Evolutionary conservation across 495 filamentous ascomycete species (phyloP).

Genomic region (Pseudevernia furfuracea): DNA sequence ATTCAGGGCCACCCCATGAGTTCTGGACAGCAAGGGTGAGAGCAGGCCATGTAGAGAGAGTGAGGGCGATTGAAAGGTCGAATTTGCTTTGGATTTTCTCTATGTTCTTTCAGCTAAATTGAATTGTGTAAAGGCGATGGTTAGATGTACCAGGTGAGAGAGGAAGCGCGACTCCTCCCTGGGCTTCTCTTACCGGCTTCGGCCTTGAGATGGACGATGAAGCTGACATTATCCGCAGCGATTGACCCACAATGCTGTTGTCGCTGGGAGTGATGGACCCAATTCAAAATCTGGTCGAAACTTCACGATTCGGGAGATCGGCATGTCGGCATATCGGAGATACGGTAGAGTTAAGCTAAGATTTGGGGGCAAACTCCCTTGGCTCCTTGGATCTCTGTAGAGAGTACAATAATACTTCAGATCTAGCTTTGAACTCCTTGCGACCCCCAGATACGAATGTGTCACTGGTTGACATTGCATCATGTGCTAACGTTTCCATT

Average conservation of each 20-base stretch:
- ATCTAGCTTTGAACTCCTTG: too few relatives aligned
- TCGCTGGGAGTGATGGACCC: neutral
- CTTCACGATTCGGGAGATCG: slow-evolving; percentile 11
- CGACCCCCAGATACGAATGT: neutral
- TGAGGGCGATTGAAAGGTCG: slow-evolving; percentile 73
- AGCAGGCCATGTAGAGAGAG: slow-evolving; percentile 74
- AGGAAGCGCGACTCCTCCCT: slow-evolving; percentile 25
- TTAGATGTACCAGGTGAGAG: slow-evolving; percentile 20
- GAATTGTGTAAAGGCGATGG: neutral
- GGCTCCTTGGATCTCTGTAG: too few relatives aligned
- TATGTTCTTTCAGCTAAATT: slow-evolving; percentile 15
- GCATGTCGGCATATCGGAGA: neutral
- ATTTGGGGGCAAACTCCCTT: too few relatives aligned
- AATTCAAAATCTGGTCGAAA: neutral
- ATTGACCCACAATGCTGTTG: neutral
- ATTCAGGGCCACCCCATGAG: slow-evolving; percentile 81
- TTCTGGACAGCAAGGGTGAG: slow-evolving; percentile 81
- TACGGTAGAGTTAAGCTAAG: too few relatives aligned
- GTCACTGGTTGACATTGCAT: neutral
- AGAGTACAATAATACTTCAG: too few relatives aligned
- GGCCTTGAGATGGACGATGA: neutral
- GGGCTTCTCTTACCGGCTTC: neutral
- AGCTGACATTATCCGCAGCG: neutral
- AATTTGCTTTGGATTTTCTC: slow-evolving; percentile 47
- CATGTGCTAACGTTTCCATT: neutral